phyloP scores from a whole-genome alignment of 768 basidiomycete genomes.

The Suillus alpinus region DNA sequence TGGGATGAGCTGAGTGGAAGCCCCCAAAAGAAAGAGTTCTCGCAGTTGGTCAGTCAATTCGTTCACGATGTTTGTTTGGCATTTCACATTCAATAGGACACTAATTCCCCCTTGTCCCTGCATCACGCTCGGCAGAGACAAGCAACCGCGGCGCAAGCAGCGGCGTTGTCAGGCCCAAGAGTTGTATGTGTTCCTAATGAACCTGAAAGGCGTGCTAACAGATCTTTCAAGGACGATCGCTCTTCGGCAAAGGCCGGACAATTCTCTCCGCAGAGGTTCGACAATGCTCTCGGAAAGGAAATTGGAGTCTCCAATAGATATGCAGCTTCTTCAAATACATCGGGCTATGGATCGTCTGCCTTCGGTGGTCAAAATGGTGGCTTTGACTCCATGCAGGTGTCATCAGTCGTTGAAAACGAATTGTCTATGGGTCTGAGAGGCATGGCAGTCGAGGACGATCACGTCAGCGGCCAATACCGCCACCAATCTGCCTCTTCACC shows the following conservation, averaged over 20 bases:
- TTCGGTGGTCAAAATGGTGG: slow-evolving; percentile 29
- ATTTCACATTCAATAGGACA: slow-evolving; percentile 36
- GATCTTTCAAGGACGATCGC: slow-evolving; percentile 44
- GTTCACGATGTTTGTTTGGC: slow-evolving; percentile 4
- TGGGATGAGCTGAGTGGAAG: slow-evolving; percentile 59
- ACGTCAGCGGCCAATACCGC: slow-evolving; percentile 37
- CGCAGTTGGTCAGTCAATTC: slow-evolving; percentile 42
- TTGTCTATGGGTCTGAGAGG: slow-evolving; percentile 58
- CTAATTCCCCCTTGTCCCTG: slow-evolving; percentile 38
- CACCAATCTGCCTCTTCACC: slow-evolving; percentile 31
- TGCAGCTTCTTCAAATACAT: slow-evolving; percentile 41
- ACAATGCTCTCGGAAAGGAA: slow-evolving; percentile 43
- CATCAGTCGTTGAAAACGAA: slow-evolving; percentile 48
- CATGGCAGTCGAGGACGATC: slow-evolving; percentile 59
- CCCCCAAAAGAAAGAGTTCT: slow-evolving; percentile 49
- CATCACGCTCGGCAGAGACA: slow-evolving; percentile 49
- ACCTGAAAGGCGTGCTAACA: slow-evolving; percentile 12
- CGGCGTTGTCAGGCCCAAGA: slow-evolving; percentile 38
- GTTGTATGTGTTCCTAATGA: slow-evolving; percentile 31
- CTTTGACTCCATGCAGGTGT: slow-evolving; percentile 37
- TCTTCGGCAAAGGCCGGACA: slow-evolving; percentile 45
- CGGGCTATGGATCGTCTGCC: slow-evolving; percentile 29
- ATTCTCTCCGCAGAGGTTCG: slow-evolving; percentile 55
- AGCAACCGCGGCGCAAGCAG: slow-evolving; percentile 34
- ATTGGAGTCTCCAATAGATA: slow-evolving; percentile 38